Evolutionary conservation across 805 yeast genomes (phyloP).

Genomic region (Scheffersomyces coipomensis): DNA sequence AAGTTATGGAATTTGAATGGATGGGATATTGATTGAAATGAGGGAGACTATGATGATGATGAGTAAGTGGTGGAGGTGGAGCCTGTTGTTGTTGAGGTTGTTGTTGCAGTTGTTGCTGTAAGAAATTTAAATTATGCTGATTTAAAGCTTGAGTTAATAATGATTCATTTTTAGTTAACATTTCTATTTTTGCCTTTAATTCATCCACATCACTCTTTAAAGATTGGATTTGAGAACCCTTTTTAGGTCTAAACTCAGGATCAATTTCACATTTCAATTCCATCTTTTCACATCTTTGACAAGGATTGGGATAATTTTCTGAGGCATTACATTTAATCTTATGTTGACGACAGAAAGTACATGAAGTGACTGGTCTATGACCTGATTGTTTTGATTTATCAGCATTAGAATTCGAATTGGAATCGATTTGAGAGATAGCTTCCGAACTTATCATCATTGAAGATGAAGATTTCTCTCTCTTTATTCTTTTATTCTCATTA

Average conservation of each 20-base stretch:
- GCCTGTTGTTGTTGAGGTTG: slow-evolving; percentile 5
- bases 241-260: slow-evolving; percentile 87
- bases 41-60: too few species aligned
- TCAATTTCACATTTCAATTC: slow-evolving; percentile 82
- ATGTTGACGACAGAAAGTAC: slow-evolving; percentile 93
- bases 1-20: slow-evolving; percentile 7
- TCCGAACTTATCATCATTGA: not conserved
- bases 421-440: not conserved
- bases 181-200: slow-evolving; percentile 68
- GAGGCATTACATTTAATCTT: slow-evolving; percentile 92
- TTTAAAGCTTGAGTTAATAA: slow-evolving; percentile 63
- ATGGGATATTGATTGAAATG: not conserved
- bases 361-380: slow-evolving; percentile 87
- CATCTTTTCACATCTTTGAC: slow-evolving; percentile 81
- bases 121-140: slow-evolving; percentile 35
- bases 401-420: not conserved
- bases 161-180: slow-evolving; percentile 60
- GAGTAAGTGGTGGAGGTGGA: not conserved
- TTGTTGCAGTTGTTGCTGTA: slow-evolving; percentile 18
- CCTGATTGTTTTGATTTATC: slow-evolving; percentile 29
- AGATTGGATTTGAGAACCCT: slow-evolving; percentile 85
- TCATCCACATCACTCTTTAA: slow-evolving; percentile 84
- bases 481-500: too few species aligned
- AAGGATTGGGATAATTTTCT: slow-evolving; percentile 76
- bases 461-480: too few species aligned